Evolutionary conservation across 2,329 filamentous ascomycete genomes (phyloP).

Genomic region (Xenoacremonium recifei): DNA sequence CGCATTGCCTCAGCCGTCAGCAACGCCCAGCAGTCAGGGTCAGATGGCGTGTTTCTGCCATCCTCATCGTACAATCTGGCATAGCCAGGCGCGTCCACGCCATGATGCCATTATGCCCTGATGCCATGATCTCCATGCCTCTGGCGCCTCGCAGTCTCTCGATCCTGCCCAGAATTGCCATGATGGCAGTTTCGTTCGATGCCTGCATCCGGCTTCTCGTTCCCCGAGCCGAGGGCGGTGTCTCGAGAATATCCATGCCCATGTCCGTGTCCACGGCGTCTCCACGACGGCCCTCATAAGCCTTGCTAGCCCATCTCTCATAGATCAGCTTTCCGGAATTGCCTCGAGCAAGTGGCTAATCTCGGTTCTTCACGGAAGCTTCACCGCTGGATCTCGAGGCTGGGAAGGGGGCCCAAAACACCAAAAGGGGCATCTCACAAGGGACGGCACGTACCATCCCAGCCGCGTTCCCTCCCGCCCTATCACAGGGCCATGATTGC

Average conservation of each 20-base stretch:
- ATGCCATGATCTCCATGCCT: not conserved
- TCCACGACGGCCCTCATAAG: too few relatives aligned
- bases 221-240: too few relatives aligned
- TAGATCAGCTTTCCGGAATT: not conserved
- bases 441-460: too few relatives aligned
- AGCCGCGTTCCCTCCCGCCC: not conserved
- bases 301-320: not conserved
- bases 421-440: not conserved
- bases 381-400: not conserved
- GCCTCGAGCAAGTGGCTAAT: not conserved
- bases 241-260: too few relatives aligned
- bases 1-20: conserved; percentile 3
- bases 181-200: not conserved
- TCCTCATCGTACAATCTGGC: conserved; percentile 10
- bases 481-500: not conserved
- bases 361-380: not conserved
- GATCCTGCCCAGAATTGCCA: not conserved
- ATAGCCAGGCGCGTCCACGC: not conserved
- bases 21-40: conserved; percentile 2
- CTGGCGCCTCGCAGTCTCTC: too few relatives aligned
- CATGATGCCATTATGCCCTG: not conserved
- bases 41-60: conserved; percentile 13
- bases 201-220: not conserved
- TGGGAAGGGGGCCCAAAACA: not conserved
- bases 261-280: too few relatives aligned